These are phyloP conservation scores for Nasturtium officinale DNA, from an alignment of 345 rosid species.

Conservation along the genomic window DNA sequence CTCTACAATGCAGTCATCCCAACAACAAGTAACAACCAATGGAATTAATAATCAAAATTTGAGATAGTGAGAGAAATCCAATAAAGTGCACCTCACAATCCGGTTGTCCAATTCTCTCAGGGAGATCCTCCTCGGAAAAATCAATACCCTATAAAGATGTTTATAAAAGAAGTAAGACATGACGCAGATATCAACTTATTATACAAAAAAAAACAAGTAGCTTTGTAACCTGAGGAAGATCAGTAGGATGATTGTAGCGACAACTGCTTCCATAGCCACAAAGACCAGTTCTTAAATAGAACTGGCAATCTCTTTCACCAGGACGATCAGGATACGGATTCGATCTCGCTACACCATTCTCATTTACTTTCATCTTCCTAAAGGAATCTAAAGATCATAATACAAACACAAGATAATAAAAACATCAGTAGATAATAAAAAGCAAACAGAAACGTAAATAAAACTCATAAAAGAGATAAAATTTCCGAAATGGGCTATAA, in stretches of 20 bases:
- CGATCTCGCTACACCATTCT: conserved; percentile 41
- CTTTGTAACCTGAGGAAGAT: conserved; percentile 47
- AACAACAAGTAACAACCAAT: background rate
- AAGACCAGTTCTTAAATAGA: conserved; percentile 63
- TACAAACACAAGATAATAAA: conserved; percentile 5
- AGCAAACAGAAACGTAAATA: conserved; percentile 2
- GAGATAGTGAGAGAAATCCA: conserved; percentile 13
- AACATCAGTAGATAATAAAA: conserved; percentile 7
- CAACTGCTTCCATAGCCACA: conserved; percentile 77
- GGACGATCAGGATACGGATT: conserved; percentile 74
- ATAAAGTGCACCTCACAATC: conserved; percentile 63
- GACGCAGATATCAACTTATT: background rate
- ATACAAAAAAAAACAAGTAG: background rate
- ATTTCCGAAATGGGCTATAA: background rate
- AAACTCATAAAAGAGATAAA: conserved; percentile 9
- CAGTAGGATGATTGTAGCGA: conserved; percentile 70
- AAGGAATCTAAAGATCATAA: conserved; percentile 50
- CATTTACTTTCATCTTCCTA: conserved; percentile 57
- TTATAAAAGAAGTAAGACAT: conserved; percentile 15
- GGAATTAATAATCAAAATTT: background rate
- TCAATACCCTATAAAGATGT: conserved; percentile 44
- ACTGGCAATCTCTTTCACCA: conserved; percentile 70
- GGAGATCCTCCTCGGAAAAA: conserved; percentile 62
- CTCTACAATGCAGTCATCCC: conserved; percentile 4
- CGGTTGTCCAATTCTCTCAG: conserved; percentile 68